Conservation (phyloP, 1,139 yeast genomes). For the Yarrowia galli region DNA sequence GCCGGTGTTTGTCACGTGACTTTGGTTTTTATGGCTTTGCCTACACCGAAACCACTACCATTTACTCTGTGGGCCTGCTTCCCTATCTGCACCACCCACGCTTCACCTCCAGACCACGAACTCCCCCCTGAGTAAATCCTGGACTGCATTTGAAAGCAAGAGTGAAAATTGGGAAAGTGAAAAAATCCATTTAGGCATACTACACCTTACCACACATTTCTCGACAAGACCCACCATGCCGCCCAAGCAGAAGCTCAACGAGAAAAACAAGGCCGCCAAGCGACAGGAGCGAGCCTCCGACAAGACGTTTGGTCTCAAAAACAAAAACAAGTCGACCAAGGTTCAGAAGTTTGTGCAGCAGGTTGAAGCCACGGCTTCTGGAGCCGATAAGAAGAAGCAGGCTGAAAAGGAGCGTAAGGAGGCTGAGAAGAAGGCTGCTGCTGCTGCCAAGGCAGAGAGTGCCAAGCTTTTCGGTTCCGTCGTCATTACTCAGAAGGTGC, state of each 20-base stretch:
- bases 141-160: conserved; percentile 31
- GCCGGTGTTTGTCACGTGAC: too few species aligned
- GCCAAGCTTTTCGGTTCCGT: conserved; percentile 73
- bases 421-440: conserved; percentile 91
- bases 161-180: conserved; percentile 34
- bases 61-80: too few species aligned
- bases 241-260: conserved; percentile 74
- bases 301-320: conserved; percentile 93
- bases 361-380: conserved; percentile 66
- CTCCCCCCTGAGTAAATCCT: neutral
- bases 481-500: conserved; percentile 81
- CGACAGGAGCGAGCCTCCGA: conserved; percentile 78
- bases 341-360: conserved; percentile 88
- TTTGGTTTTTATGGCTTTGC: too few species aligned
- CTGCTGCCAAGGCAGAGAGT: conserved; percentile 86
- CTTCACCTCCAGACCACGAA: neutral
- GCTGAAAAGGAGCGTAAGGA: conserved; percentile 77
- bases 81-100: too few species aligned
- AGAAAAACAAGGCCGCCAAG: conserved; percentile 68
- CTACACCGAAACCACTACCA: too few species aligned
- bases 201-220: conserved; percentile 24
- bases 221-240: conserved; percentile 42
- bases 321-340: conserved; percentile 78
- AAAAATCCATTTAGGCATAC: conserved; percentile 36
- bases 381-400: conserved; percentile 65